Evolutionary conservation across 2,329 filamentous ascomycete species (phyloP), one percentile per base, ranked within the genome.

Genomic region (Cordyceps javanica): DNA sequence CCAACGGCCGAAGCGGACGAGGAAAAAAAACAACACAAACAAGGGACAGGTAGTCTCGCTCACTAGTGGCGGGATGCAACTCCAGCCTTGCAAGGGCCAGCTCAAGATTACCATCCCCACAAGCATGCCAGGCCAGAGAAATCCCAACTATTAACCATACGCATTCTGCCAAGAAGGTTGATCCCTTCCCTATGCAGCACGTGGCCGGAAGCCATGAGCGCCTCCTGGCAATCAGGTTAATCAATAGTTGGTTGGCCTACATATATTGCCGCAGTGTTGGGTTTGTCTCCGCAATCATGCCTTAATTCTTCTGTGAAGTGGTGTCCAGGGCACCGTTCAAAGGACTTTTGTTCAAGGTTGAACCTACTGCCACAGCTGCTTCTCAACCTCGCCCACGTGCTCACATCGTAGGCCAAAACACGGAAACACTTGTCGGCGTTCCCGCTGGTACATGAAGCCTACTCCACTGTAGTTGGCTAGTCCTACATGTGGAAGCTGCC

Each of bases 21-120:
- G 6, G 6, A 36, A 46, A 19, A 46, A 25, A 25, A 34, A n/a
- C 4, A 19, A n/a, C 7, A 34, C 13, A 44, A 42, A 23, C 10
- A n/a, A 53, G 19, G 34, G 10, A 32, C n/a, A 26, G n/a, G 8
- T 19, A 46, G 28, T 32, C 30, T 6, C 6, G 30, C 19, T 28
- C 11, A 14, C 9, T 36, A 44, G 19, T 39, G 39, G 39, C 19
- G 51, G 51, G 16, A 39, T 39, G 30, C 19, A 44, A 26, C 48
- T 23, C 6, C 51, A 54, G 51, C 51, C 51, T 54, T 54, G 51
- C 51, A 16, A 45, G 36, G 26, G 13, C 39, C 51, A 45, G 28
- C 19, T 10, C 51, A 54, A 55, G 52, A 46, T 55, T 45, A 28
- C 28, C 30, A 54, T 55, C 39, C 25, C 52, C 52, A 55, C 52